Percentiles rank a stretch among this genome's conserved stretches.
Conservation (phyloP, 1,284 basidiomycete genomes). For the Sporisorium reilianum region DNA sequence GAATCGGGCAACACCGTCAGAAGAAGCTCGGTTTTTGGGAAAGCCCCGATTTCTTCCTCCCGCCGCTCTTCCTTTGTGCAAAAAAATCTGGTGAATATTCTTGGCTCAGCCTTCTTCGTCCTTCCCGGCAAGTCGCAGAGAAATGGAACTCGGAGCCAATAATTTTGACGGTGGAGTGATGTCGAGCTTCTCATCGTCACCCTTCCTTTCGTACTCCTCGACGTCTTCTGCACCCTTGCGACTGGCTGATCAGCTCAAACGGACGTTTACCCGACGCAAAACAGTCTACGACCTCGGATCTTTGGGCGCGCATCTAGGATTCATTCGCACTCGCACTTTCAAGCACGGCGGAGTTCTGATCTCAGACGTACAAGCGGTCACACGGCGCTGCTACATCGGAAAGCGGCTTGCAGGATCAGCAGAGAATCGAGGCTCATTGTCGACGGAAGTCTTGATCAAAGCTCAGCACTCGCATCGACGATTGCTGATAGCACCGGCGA, state of each 20-base stretch:
- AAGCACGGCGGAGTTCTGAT: too few relatives aligned
- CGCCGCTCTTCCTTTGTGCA: background rate
- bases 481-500: too few relatives aligned
- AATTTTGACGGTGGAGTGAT: slow-evolving; percentile 1
- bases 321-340: too few relatives aligned
- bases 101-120: slow-evolving; percentile 13
- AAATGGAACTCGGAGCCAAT: slow-evolving; percentile 10
- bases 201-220: background rate
- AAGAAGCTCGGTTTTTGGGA: background rate
- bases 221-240: background rate
- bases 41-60: slow-evolving; percentile 1
- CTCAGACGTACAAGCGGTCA: too few relatives aligned
- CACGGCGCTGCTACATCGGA: too few relatives aligned
- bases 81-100: slow-evolving; percentile 1
- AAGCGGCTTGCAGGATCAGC: too few relatives aligned
- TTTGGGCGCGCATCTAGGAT: background rate
- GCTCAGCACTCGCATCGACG: too few relatives aligned
- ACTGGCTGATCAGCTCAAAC: background rate
- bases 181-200: slow-evolving; percentile 21
- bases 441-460: too few relatives aligned
- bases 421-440: too few relatives aligned
- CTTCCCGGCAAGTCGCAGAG: slow-evolving; percentile 7
- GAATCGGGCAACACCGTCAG: background rate
- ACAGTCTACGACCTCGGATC: background rate
- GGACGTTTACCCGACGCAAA: background rate